These are phyloP conservation scores for Cryptosporidium xiaoi DNA, from an alignment of 169 alveolate species.

Conservation along the genomic window DNA sequence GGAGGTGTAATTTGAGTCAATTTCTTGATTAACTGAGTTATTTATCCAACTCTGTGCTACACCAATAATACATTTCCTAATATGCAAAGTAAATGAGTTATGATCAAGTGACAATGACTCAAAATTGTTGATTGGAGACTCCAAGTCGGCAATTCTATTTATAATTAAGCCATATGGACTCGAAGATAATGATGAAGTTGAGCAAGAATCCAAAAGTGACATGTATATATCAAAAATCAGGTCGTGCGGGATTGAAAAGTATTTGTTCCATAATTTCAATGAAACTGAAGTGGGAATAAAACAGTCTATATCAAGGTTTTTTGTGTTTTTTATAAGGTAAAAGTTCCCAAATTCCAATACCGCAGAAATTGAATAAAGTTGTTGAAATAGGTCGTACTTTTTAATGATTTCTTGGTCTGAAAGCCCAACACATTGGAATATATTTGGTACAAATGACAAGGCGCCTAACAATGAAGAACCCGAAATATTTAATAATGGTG, in stretches of 20 bases:
- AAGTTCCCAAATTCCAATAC: constrained; percentile 26
- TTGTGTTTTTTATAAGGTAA: not conserved
- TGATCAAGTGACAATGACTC: not conserved
- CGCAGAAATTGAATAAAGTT: constrained; percentile 50
- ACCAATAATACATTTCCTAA: constrained; percentile 44
- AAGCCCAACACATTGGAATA: constrained; percentile 9
- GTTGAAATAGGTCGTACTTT: constrained; percentile 61
- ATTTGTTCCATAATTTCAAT: constrained; percentile 23
- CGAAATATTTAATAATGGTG: constrained; percentile 18
- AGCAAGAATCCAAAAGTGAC: constrained; percentile 54
- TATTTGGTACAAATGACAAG: constrained; percentile 33
- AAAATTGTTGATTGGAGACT: not conserved
- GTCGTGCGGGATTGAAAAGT: constrained; percentile 46
- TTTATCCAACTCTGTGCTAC: constrained; percentile 14
- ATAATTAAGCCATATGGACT: constrained; percentile 42
- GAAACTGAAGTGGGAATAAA: constrained; percentile 10
- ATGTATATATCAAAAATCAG: constrained; percentile 37
- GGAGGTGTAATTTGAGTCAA: constrained; percentile 8
- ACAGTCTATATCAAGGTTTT: not conserved
- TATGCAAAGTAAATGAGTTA: constrained; percentile 20
- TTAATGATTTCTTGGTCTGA: constrained; percentile 41
- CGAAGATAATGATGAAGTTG: not conserved
- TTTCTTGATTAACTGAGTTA: not conserved
- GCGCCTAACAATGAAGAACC: constrained; percentile 41
- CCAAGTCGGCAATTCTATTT: constrained; percentile 12